Evolutionary conservation across 2,329 filamentous ascomycete species (phyloP), one percentile per base, ranked within the genome.

Genomic region (Drechslerella stenobrocha): DNA sequence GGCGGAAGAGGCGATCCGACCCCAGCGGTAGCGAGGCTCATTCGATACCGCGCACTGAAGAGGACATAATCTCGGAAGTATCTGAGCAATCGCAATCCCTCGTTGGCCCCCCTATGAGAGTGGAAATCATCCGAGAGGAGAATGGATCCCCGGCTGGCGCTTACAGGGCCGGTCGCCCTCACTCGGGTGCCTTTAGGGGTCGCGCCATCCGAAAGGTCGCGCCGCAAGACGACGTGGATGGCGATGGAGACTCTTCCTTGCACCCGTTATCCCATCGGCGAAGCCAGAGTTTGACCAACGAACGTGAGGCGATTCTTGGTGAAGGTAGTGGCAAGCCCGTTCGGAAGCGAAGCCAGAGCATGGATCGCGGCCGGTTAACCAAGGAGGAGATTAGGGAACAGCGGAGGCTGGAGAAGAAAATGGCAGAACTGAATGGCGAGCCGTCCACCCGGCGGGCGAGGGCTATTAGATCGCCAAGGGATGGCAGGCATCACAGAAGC

Each of bases 1-100:
- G 80, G 75, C 87, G 73, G 91, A 87, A 77, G 82, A 52, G 61
- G 34, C 87, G 63, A 48, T 69, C 69, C 11, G 69, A 63, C 22
- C 37, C 55, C 5, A 22, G 45, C 8, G 34, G 37, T 7, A 48
- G 61, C 40, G 69, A 69, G 15, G 42, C 35, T 28, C 55, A 55
- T 34, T 15, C 50, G n/a, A 6, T 58, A 64, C 74, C 77, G 72
- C 74, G 78, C 56, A 78, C 80, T 50, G 78, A 74, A 34, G 84
- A 85, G 57, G 73, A 71, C 2, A 87, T 89, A 79, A 86, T 74
- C 79, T 69, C 64, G 8, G 57, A 63, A 15, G 47, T 69, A 20
- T 69, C 64, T 52, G 64, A 69, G 30, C 64, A 69, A 44, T 69
- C 64, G 13, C 64, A 51, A 56, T 60, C 63, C n/a, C 20, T 67